Evolutionary conservation across 352 stramenopile species (phyloP), one percentile per base, ranked within the genome.

Genomic region (Halophytophthora polymorphica): DNA sequence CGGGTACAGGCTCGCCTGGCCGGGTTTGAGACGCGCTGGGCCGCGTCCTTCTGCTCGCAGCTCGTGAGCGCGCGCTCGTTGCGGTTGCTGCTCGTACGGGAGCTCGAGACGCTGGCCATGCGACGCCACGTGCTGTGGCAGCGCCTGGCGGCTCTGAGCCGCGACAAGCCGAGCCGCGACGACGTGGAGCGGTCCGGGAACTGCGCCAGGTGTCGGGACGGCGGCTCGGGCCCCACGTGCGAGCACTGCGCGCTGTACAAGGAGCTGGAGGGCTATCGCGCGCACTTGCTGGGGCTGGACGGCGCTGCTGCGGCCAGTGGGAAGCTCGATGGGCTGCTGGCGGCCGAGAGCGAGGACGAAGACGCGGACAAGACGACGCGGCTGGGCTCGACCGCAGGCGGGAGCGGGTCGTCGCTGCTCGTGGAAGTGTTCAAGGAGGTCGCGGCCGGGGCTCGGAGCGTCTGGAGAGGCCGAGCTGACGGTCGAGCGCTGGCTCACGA

Each of bases 101-200:
- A 93, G 40, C 47, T 93, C 3, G 63, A 72, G 25, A 48, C 50
- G 2, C 42, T 90, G 1, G 37, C 64, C 12, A 71, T 69, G 43
- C 68, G 69, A 21, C 66, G 75, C 31, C 38, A 48, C 0, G 18
- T 18, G 0, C 43, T 88, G 5, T 71, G 66, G 43, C 39, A 50
- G 2, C 73, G 66, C 14, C 57, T 90, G n/a, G 17, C 53, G n/a
- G 22, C 29, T 0, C 55, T 86, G 37, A 88, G 80, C 50, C 36
- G 69, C 0, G 48, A 31, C 1, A 55, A 46, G 3, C 77, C 76
- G 2, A 71, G 62, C 8, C 63, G 68, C 11, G 47, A 67, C 11
- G 73, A 90, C 18, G 61, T 90, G 19, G 69, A 74, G 50, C 50
- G 73, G 2, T 88, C 80, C 4, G 83, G 80, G 14, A 91, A 91